Evolutionary conservation across 2,329 filamentous ascomycete species (phyloP), one percentile per base, ranked within the genome.

Genomic region (Trichoderma gracile): DNA sequence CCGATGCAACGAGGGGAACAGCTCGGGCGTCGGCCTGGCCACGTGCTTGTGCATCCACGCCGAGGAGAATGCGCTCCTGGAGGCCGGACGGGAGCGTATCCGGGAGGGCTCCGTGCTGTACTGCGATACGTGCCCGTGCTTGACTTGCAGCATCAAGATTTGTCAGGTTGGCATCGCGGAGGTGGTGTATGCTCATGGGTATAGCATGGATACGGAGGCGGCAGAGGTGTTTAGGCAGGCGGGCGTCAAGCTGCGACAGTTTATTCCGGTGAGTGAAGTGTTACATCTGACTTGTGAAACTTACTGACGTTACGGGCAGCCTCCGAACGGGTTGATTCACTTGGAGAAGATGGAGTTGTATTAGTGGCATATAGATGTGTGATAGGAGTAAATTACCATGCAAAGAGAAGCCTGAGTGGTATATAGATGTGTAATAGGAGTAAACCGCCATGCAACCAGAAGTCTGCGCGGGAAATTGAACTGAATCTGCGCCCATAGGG

Each of bases 81-180:
- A 99, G 80, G 95, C 95, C 21, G 95, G 95, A 0, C 83, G 95
- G 70, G 95, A 98, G 77, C 84, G 95, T 65, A 92, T 99, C 69
- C 83, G 92, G 21, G 89, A 92, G 63, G 91, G 89, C 5, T 86
- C 91, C 43, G 90, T 92, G 56, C 80, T 99, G 27, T 99, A 97
- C 78, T 97, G 93, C 77, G 92, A 97, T 74, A 97, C 93, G 69
- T 99, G 95, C 77, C 95, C 95, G 4, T 99, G 95, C 75, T 81
- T 99, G 76, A 99, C 95, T 2, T 99, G 95, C 78, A 97, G 92
- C 72, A 96, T 99, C 80, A 99, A 99, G 81, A 98, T 99, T 73
- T 91, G 92, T 23, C 95, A 99, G 79, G 92, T 98, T 8, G 95
- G 95, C 19, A 97, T 99, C 69, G 87, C 86, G 47, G 95, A 99